phyloP scores from a whole-genome alignment of 495 filamentous ascomycete species.

The Neurospora sp. region DNA sequence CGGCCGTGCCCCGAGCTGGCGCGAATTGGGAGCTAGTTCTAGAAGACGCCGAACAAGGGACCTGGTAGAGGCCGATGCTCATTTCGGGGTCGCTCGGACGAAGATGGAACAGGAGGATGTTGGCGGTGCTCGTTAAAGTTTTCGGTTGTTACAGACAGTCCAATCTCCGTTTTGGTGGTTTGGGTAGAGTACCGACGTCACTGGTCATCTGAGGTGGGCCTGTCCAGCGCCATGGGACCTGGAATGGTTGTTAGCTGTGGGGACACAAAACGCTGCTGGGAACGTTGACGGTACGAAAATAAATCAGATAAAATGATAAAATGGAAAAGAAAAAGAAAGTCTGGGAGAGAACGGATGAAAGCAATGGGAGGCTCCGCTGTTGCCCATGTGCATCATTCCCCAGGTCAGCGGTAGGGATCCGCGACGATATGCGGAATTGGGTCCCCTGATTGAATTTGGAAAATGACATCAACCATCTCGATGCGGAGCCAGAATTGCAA shows the following conservation, averaged over 20 bases:
- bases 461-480: too few relatives aligned
- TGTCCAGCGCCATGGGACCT: not conserved
- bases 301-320: not conserved
- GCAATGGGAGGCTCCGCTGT: not conserved
- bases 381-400: not conserved
- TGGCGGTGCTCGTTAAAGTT: not conserved
- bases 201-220: not conserved
- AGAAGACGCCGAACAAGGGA: not conserved
- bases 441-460: not conserved
- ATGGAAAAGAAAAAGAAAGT: too few relatives aligned
- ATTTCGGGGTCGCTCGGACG: not conserved
- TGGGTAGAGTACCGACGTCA: not conserved
- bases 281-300: too few relatives aligned
- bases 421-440: not conserved
- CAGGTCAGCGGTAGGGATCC: not conserved
- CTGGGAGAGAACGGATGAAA: not conserved
- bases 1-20: not conserved
- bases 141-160: not conserved
- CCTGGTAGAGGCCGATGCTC: not conserved
- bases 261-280: not conserved
- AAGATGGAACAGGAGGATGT: not conserved
- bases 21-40: not conserved
- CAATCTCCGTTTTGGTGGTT: not conserved
- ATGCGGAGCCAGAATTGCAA: not conserved
- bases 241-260: not conserved